phyloP scores from a whole-genome alignment of 75 land plant genomes.

The Larix kaempferi region DNA sequence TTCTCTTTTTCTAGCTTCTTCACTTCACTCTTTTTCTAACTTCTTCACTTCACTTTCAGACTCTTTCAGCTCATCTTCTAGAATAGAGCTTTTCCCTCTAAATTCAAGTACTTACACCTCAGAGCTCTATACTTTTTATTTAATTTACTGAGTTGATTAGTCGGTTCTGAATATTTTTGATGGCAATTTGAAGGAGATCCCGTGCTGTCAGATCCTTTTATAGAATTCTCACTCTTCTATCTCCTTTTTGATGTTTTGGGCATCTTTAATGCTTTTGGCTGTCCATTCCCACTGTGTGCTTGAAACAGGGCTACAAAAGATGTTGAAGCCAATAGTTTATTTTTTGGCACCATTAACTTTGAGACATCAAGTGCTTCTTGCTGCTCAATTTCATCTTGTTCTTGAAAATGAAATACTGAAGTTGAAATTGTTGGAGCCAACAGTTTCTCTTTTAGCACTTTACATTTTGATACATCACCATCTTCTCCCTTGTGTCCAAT shows the following conservation, averaged over 20 bases:
- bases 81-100: conserved; percentile 57
- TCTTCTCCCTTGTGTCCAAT: not conserved
- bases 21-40: conserved; percentile 63
- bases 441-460: too few relatives aligned
- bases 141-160: conserved; percentile 19
- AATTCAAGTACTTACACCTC: conserved; percentile 46
- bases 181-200: conserved; percentile 31
- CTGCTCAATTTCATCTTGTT: too few relatives aligned
- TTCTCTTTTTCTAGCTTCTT: conserved; percentile 71
- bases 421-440: too few relatives aligned
- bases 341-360: too few relatives aligned
- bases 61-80: conserved; percentile 38
- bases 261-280: conserved; percentile 7
- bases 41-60: conserved; percentile 51
- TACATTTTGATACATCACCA: too few relatives aligned
- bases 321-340: too few relatives aligned
- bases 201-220: conserved; percentile 1
- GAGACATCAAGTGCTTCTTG: too few relatives aligned
- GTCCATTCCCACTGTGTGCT: not conserved
- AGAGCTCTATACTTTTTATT: conserved; percentile 44
- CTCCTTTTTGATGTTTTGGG: conserved; percentile 29
- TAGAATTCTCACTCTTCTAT: conserved; percentile 15
- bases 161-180: conserved; percentile 33
- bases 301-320: not conserved
- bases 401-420: too few relatives aligned